Conservation (phyloP, 1,139 yeast genomes). For the Suhomyces maxii region DNA sequence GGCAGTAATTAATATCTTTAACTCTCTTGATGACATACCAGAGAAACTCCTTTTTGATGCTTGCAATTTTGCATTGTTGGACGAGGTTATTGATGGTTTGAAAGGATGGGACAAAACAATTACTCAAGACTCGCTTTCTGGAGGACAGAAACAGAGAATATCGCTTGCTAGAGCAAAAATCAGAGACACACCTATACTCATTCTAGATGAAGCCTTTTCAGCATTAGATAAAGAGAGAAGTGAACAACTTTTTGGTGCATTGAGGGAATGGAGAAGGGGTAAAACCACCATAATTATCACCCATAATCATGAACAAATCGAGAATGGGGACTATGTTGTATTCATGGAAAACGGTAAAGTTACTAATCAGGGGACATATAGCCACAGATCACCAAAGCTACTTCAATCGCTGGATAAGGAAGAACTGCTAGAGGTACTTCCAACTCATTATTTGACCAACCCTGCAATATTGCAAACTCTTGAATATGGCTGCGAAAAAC, state of each 20-base stretch:
- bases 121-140: conserved; percentile 65
- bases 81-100: conserved; percentile 44
- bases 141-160: conserved; percentile 86
- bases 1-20: conserved; percentile 30
- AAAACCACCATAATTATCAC: conserved; percentile 80
- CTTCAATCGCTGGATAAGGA: not conserved
- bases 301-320: conserved; percentile 67
- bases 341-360: conserved; percentile 60
- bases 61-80: conserved; percentile 50
- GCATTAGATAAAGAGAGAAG: conserved; percentile 66
- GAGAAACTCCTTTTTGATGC: conserved; percentile 42
- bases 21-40: conserved; percentile 25
- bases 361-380: conserved; percentile 24
- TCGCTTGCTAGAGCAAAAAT: conserved; percentile 81
- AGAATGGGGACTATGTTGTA: conserved; percentile 53
- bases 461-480: conserved; percentile 28
- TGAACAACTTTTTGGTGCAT: conserved; percentile 41
- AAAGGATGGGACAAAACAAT: conserved; percentile 58
- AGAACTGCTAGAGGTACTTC: not conserved
- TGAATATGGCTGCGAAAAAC: conserved; percentile 12
- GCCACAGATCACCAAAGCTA: too few relatives aligned
- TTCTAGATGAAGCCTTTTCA: conserved; percentile 82
- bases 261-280: conserved; percentile 61
- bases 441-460: conserved; percentile 20
- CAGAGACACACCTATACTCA: conserved; percentile 68